Evolutionary conservation across 2,329 filamentous ascomycete species (phyloP), one percentile per base, ranked within the genome.

Genomic region (Beauveria bassiana): DNA sequence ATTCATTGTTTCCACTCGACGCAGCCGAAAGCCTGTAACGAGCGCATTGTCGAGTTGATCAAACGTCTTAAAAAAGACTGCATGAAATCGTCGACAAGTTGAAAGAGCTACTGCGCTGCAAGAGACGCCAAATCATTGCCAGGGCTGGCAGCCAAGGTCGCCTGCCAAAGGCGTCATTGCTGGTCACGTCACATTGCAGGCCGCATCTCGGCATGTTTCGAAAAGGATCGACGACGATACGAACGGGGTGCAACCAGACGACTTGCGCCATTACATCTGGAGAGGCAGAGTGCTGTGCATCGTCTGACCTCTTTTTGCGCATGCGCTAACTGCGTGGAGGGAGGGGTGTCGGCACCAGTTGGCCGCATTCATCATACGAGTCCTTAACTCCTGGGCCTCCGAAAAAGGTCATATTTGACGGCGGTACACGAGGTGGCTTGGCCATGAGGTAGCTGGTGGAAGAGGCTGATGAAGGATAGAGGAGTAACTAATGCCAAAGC

Each of bases 291-390:
- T 42, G 38, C 51, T 34, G 45, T 16, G 31, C 51, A 61, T 61
- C 59, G 59, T 54, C 59, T 61, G 59, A 61, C 59, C 43, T 61
- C 28, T n/a, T 56, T 42, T 42, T 34, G 20, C 16, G 20, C 2
- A 12, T 14, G 14, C 14, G 5, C 46, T 43, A 40, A 47, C 42
- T 49, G 20, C 3, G 12, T 28, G 3, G 20, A 14, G 7, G 16
- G 54, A 42, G 46, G 57, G 22, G 24, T 22, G 45, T 52, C 57
- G 47, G 57, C 57, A 58, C 45, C 45, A 40, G 12, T 40, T 49
- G 24, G 55, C 55, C 54, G 55, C 55, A 26, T 55, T 22, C 28
- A 58, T 49, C 34, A 38, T 38, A 38, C 34, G 12, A 38, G 34
- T 16, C 34, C 34, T 14, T 12, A 5, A 34, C 1, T 38, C 34